A percentile compares a stretch with the other conserved stretches of the same genome.
Evolutionary conservation across 1,139 yeast genomes (phyloP).

Genomic region (Hemisphaericaspora lyxosophila): DNA sequence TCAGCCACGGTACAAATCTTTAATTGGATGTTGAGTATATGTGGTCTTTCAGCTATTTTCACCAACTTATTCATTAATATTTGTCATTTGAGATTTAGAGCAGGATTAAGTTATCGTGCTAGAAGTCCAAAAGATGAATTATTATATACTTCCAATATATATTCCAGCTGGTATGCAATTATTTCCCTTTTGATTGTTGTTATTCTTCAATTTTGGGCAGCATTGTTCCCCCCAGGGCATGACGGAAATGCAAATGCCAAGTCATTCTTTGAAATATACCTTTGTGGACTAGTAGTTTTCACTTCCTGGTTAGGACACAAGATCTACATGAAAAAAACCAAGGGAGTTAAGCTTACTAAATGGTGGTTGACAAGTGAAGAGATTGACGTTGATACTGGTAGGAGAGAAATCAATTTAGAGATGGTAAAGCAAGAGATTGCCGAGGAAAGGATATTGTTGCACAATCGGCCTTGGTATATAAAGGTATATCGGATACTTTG

Average conservation of each 20-base stretch:
- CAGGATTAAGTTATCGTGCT: conserved; percentile 28
- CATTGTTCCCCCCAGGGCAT: conserved; percentile 36
- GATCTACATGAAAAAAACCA: conserved; percentile 24
- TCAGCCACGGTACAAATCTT: conserved; percentile 20
- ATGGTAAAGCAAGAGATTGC: conserved; percentile 38
- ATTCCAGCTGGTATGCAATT: conserved; percentile 34
- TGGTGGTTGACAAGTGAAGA: conserved; percentile 33
- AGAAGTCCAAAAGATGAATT: conserved; percentile 33
- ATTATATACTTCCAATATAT: conserved; percentile 25
- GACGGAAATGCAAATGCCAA: conserved; percentile 25
- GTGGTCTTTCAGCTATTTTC: conserved; percentile 25
- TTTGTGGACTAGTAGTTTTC: conserved; percentile 31
- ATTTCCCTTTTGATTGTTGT: conserved; percentile 26
- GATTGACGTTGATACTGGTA: conserved; percentile 44
- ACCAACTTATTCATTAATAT: conserved; percentile 32
- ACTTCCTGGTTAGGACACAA: conserved; percentile 34
- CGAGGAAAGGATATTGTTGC: conserved; percentile 26
- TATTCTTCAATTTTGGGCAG: conserved; percentile 41
- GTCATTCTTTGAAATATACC: conserved; percentile 32
- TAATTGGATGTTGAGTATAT: conserved; percentile 24
- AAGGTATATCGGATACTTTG: conserved; percentile 27
- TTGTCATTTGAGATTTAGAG: conserved; percentile 32
- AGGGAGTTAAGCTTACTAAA: conserved; percentile 26
- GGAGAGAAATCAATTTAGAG: conserved; percentile 43
- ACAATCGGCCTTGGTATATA: conserved; percentile 23